phyloP scores from a whole-genome alignment of 331 rosid species.

The Phaseolus coccineus region DNA sequence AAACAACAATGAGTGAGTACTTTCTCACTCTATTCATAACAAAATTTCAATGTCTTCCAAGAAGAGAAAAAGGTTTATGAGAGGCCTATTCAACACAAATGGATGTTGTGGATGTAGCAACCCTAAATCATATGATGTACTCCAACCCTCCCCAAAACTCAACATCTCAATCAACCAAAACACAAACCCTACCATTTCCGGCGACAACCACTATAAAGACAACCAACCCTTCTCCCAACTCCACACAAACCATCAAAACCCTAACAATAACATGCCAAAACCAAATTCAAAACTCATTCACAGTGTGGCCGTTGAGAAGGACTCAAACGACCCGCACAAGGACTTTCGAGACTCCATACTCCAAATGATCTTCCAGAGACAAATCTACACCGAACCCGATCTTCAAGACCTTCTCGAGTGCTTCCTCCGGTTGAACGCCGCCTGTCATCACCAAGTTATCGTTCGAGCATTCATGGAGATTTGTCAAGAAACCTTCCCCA shows the following conservation, averaged over 20 bases:
- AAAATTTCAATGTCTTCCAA: slow-evolving; percentile 46
- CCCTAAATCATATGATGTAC: slow-evolving; percentile 47
- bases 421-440: slow-evolving; percentile 65
- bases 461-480: slow-evolving; percentile 59
- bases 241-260: slow-evolving; percentile 13
- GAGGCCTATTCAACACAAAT: slow-evolving; percentile 43
- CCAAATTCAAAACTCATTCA: slow-evolving; percentile 36
- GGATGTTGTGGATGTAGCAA: slow-evolving; percentile 54
- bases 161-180: slow-evolving; percentile 29
- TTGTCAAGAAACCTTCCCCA: slow-evolving; percentile 56
- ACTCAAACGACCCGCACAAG: slow-evolving; percentile 50
- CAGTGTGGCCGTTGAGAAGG: slow-evolving; percentile 67
- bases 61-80: slow-evolving; percentile 45
- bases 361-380: slow-evolving; percentile 67
- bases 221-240: slow-evolving; percentile 40
- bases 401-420: slow-evolving; percentile 67
- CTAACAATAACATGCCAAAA: not conserved
- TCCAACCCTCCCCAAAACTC: slow-evolving; percentile 47
- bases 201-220: not conserved
- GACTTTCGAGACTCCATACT: slow-evolving; percentile 64
- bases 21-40: too few relatives aligned
- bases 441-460: slow-evolving; percentile 57
- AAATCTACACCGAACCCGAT: slow-evolving; percentile 54
- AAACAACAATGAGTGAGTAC: too few relatives aligned
- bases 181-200: slow-evolving; percentile 43